Evolutionary conservation across 2,329 filamentous ascomycete genomes (phyloP).

Genomic region (Teratosphaeria pseudoeucalypti): DNA sequence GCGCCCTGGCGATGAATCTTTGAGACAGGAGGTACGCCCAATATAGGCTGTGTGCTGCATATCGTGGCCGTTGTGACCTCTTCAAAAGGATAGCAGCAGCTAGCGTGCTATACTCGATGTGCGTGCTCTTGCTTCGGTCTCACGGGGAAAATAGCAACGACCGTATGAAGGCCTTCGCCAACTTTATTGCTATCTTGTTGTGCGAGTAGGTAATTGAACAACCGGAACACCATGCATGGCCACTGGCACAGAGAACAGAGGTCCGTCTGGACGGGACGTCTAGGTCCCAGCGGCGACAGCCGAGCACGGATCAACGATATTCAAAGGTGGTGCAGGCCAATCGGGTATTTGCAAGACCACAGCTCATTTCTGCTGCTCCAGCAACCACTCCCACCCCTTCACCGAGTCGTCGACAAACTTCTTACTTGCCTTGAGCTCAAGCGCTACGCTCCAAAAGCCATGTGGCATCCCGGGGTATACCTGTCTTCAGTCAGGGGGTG

Average conservation of each 20-base stretch:
- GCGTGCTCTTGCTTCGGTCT: too few species aligned
- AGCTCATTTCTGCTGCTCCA: constrained; percentile 14
- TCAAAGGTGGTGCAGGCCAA: not conserved
- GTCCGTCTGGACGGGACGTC: not conserved
- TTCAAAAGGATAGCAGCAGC: too few species aligned
- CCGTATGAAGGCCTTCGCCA: too few species aligned
- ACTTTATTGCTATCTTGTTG: too few species aligned
- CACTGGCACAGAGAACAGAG: not conserved
- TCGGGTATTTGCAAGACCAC: not conserved
- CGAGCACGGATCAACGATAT: not conserved
- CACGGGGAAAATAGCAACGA: too few species aligned
- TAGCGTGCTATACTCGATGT: too few species aligned
- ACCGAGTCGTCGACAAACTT: constrained; percentile 22
- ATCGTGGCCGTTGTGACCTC: too few species aligned
- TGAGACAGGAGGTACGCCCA: too few species aligned
- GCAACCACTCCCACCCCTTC: constrained; percentile 20
- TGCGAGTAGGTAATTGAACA: too few species aligned
- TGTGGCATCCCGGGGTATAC: constrained; percentile 34
- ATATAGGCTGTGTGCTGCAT: too few species aligned
- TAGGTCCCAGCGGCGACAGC: not conserved
- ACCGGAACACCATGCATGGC: not conserved
- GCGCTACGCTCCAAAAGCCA: constrained; percentile 30
- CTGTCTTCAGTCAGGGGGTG: not conserved
- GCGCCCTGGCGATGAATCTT: too few species aligned
- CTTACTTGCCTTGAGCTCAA: constrained; percentile 15